Evolutionary conservation across 768 basidiomycete genomes (phyloP).

Genomic region (Lactarius trivialis): DNA sequence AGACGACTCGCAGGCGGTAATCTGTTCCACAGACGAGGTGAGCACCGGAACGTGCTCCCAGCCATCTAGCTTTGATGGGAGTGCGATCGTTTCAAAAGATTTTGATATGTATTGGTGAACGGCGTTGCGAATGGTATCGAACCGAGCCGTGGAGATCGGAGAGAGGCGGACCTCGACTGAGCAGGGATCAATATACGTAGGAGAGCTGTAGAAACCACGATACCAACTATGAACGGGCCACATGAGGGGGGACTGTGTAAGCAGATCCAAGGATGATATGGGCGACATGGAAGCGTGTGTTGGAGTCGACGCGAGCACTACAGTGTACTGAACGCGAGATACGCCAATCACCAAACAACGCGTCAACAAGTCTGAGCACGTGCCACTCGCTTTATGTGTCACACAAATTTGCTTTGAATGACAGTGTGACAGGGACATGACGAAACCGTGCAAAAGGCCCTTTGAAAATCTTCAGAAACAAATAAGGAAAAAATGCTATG

Average conservation of each 20-base stretch:
- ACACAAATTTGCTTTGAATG: too few species aligned
- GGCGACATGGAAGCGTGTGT: not conserved
- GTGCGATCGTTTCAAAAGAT: slow-evolving; percentile 58
- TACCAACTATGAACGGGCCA: slow-evolving; percentile 65
- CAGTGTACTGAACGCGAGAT: not conserved
- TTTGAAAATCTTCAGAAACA: too few species aligned
- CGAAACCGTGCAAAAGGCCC: too few species aligned
- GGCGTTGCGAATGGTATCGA: slow-evolving; percentile 64
- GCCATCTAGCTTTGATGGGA: slow-evolving; percentile 66
- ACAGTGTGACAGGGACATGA: too few species aligned
- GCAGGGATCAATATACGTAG: not conserved
- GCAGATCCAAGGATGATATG: slow-evolving; percentile 20
- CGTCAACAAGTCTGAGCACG: slow-evolving; percentile 35
- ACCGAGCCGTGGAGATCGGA: slow-evolving; percentile 58
- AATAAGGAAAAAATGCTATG: too few species aligned
- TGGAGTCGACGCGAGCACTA: not conserved
- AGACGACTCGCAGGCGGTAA: slow-evolving; percentile 64
- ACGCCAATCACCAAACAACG: slow-evolving; percentile 39
- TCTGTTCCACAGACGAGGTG: slow-evolving; percentile 65
- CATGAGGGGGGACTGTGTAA: slow-evolving; percentile 24
- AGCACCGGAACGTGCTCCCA: slow-evolving; percentile 77
- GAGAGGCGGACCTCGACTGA: slow-evolving; percentile 81
- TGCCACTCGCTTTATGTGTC: too few species aligned
- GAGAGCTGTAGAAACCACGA: not conserved
- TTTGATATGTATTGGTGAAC: slow-evolving; percentile 49